Evolutionary conservation across 148 eudicot species (phyloP).

Genomic region (Salicornia ramosissima): DNA sequence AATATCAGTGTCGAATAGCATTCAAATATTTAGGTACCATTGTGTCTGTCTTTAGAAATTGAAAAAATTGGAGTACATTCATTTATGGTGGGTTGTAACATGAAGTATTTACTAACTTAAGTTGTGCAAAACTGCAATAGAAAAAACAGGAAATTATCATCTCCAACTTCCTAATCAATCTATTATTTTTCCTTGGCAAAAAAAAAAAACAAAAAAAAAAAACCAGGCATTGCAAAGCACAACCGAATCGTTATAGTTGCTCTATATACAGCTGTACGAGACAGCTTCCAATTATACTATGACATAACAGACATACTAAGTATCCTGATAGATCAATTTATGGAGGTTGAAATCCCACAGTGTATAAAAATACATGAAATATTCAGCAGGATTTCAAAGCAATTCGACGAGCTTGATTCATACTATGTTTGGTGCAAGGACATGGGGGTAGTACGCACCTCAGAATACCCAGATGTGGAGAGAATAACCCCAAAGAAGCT

Average conservation of each 20-base stretch:
- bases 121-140: no score
- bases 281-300: conserved; percentile 58
- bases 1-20: no score
- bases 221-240: conserved; percentile 54
- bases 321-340: conserved; percentile 55
- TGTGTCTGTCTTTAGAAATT: no score
- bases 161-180: background rate
- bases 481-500: conserved; percentile 60
- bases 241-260: conserved; percentile 63
- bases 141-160: no score
- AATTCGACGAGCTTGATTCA: conserved; percentile 65
- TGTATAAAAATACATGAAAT: conserved; percentile 48
- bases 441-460: conserved; percentile 48
- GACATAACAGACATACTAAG: conserved; percentile 59
- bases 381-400: conserved; percentile 55
- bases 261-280: conserved; percentile 52
- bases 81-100: no score
- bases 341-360: conserved; percentile 50
- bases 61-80: no score
- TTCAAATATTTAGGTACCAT: no score
- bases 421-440: conserved; percentile 65
- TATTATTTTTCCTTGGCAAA: background rate
- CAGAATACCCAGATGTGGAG: conserved; percentile 75
- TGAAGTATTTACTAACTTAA: no score
- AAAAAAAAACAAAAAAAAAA: background rate